These are phyloP conservation scores for Botrytis galanthina DNA, from an alignment of 2,329 filamentous ascomycete genomes.

Conservation along the genomic window DNA sequence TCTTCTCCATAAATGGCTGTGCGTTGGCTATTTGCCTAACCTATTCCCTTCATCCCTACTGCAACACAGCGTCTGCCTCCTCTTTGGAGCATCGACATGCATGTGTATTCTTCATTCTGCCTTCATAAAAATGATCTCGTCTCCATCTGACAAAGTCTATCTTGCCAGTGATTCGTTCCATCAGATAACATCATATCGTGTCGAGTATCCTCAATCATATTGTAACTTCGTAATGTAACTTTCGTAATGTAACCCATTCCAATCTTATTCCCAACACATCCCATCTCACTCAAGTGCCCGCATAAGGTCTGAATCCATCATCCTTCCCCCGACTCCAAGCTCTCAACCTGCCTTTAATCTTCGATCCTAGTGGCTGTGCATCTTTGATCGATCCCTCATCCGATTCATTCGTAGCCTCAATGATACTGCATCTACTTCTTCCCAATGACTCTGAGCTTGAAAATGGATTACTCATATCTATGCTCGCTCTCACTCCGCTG, in stretches of 20 bases:
- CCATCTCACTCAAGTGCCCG: conserved; percentile 5
- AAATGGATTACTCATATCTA: neutral
- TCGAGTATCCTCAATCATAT: neutral
- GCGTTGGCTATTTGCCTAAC: conserved; percentile 1
- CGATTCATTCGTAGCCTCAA: neutral
- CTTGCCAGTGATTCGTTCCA: neutral
- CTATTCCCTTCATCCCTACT: neutral
- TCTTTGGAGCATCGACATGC: neutral
- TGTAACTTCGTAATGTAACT: neutral
- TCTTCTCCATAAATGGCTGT: conserved; percentile 10
- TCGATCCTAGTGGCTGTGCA: conserved; percentile 2
- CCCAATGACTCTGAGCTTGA: neutral
- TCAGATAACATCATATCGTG: neutral
- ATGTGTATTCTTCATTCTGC: neutral
- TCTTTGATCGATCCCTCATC: conserved; percentile 7
- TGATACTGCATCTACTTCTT: neutral
- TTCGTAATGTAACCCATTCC: neutral
- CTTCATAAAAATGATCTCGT: neutral
- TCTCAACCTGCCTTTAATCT: conserved; percentile 18
- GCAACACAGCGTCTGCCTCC: conserved; percentile 8
- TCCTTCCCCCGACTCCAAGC: conserved; percentile 17
- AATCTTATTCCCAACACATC: neutral
- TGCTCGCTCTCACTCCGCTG: neutral
- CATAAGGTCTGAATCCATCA: neutral
- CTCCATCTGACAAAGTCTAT: neutral